phyloP scores from a whole-genome alignment of 495 filamentous ascomycete genomes.

The Aspergillus homomorphus region DNA sequence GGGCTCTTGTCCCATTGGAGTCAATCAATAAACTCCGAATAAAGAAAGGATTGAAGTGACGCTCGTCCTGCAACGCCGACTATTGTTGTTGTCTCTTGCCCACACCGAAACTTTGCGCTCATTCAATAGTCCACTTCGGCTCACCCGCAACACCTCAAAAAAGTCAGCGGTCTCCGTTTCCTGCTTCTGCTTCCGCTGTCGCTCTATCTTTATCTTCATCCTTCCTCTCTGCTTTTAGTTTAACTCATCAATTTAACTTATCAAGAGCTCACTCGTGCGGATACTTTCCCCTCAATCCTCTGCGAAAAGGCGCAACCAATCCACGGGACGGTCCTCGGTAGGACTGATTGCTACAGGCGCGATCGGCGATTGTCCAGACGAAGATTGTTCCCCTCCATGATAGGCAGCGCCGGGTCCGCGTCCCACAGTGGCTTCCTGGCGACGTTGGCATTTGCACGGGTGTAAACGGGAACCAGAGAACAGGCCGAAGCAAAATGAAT shows the following conservation, averaged over 20 bases:
- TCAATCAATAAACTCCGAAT: background rate
- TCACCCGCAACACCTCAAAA: background rate
- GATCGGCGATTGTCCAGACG: background rate
- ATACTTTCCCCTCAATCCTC: background rate
- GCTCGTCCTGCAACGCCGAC: background rate
- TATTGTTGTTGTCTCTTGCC: conserved; percentile 6
- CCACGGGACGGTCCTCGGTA: background rate
- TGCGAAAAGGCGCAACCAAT: background rate
- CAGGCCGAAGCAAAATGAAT: conserved; percentile 7
- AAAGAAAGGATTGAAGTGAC: conserved; percentile 3
- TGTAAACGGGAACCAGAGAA: conserved; percentile 22
- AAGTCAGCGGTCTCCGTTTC: conserved; percentile 3
- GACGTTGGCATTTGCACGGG: conserved; percentile 21
- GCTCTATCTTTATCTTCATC: background rate
- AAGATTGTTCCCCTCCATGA: conserved; percentile 11
- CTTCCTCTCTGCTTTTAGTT: background rate
- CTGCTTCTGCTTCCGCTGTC: background rate
- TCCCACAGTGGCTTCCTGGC: conserved; percentile 32
- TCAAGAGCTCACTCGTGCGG: background rate
- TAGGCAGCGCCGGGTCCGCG: conserved; percentile 34
- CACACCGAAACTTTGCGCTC: conserved; percentile 19
- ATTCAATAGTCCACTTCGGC: conserved; percentile 5
- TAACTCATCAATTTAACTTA: background rate
- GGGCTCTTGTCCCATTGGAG: background rate
- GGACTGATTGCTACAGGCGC: background rate